Conservation (phyloP, 768 basidiomycete species). For the Gloeopeniophorella convolvens region DNA sequence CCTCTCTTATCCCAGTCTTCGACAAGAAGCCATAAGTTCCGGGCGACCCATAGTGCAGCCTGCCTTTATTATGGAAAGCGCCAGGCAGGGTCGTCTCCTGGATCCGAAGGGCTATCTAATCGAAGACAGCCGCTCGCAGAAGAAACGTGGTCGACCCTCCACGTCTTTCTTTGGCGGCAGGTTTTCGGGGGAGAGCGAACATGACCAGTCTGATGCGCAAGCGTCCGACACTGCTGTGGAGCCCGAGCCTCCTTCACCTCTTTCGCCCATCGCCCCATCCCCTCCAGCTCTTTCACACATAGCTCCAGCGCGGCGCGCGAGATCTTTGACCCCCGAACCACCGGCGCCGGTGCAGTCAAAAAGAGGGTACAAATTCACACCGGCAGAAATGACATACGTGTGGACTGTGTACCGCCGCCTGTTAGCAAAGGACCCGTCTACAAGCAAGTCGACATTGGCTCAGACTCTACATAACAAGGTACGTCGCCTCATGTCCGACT, state of each 20-base stretch:
- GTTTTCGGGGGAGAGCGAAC: slow-evolving; percentile 5
- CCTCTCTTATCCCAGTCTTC: slow-evolving; percentile 43
- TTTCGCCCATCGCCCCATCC: too few relatives aligned
- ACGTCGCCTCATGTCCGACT: not conserved
- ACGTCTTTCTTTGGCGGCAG: not conserved
- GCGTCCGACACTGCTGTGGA: slow-evolving; percentile 7
- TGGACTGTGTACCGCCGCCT: slow-evolving; percentile 16
- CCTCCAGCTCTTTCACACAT: not conserved
- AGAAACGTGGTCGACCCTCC: not conserved
- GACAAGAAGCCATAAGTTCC: slow-evolving; percentile 29
- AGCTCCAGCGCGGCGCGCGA: not conserved
- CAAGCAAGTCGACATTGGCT: not conserved
- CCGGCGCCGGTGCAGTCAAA: slow-evolving; percentile 7
- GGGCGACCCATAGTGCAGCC: slow-evolving; percentile 45
- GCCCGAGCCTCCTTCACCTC: too few relatives aligned
- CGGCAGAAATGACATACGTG: slow-evolving; percentile 14
- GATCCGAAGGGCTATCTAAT: slow-evolving; percentile 41
- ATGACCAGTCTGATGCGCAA: slow-evolving; percentile 4
- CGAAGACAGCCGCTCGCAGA: slow-evolving; percentile 21
- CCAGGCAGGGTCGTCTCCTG: slow-evolving; percentile 38
- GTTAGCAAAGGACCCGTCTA: not conserved
- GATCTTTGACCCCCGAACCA: slow-evolving; percentile 4
- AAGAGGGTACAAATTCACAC: slow-evolving; percentile 12
- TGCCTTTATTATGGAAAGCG: slow-evolving; percentile 48
- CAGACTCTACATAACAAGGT: slow-evolving; percentile 8